Base-by-base conservation (phyloP, 495 filamentous ascomycete genomes). In the Parathielavia appendiculata region DNA sequence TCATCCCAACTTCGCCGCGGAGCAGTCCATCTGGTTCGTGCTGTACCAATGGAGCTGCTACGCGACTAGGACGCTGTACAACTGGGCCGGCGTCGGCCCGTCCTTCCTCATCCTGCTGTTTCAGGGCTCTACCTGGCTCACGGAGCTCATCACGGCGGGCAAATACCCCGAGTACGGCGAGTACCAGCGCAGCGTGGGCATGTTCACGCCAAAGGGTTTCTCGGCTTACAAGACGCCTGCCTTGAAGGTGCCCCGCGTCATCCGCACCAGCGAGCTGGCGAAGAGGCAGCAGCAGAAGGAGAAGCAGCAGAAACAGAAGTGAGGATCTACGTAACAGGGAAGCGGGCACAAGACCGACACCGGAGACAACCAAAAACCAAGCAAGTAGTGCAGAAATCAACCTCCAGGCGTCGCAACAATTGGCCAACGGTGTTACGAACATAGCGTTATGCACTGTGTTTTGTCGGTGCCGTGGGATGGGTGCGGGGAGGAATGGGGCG, bases 1-100 rank as follows among this genome's bases (percentile, higher is more conserved):
- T 10, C 95, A 99, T 71, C 95, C 95, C 40, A 97, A 97, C 73
- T 97, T 97, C 67, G 82, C 86, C 30, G 88, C 89, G 40, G 95
- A 99, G 72, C 92, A 97, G 74, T 80, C 85, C 30, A 84, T 97
- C 68, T 99, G 95, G 95, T 71, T 95, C 38, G 67, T 81, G 26
- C 67, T 97, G 56, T 97, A 97, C 69, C 78, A 87, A 57, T 99
- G 93, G 93, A 81, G 79, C 59, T 90, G 86, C 72, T 90, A 78
- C 69, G 78, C 81, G 56, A 88, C 86, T 17, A 80, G 84, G 39
- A 81, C 75, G 9, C 79, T 83, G 48, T 83, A 82, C 69, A 91
- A 87, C 71, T 99, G 92, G 92, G 82, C 87, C 4, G 82, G 79
- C 17, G 59, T 83, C n/a, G 93, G 92, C 13, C 77, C 85, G 0